These are phyloP conservation scores for Aspergillus tamarii DNA, from an alignment of 2,329 filamentous ascomycete genomes.

Conservation along the genomic window DNA sequence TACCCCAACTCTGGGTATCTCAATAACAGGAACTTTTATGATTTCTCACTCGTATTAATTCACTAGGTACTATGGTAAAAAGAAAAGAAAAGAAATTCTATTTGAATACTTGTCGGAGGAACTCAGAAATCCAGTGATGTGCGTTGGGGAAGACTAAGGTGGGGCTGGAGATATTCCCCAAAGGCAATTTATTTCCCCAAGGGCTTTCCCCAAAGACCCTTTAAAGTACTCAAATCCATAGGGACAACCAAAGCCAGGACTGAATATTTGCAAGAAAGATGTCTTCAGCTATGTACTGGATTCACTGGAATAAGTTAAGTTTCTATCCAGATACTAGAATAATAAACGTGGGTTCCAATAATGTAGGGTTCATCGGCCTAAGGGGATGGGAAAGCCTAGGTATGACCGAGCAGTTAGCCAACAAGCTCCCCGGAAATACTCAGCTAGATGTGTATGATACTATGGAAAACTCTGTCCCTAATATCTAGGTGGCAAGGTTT, in stretches of 20 bases:
- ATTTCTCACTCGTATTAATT: too few relatives aligned
- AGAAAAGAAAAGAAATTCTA: not conserved
- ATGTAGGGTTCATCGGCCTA: slow-evolving; percentile 54
- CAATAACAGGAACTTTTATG: too few relatives aligned
- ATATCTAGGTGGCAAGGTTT: not conserved
- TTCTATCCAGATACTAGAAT: not conserved
- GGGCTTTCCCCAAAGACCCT: not conserved
- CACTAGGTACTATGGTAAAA: not conserved
- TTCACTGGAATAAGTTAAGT: not conserved
- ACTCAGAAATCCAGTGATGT: not conserved
- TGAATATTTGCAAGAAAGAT: not conserved
- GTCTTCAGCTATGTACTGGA: not conserved
- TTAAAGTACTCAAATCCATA: not conserved
- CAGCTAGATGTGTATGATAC: slow-evolving; percentile 1
- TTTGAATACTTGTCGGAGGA: not conserved
- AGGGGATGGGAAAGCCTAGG: slow-evolving; percentile 59
- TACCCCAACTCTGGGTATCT: not conserved
- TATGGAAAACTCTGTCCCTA: not conserved
- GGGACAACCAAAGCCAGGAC: not conserved
- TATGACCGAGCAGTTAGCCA: slow-evolving; percentile 53
- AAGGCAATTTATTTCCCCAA: not conserved
- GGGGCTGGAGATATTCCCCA: not conserved
- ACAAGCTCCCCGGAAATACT: slow-evolving; percentile 44
- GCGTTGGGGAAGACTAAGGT: not conserved
- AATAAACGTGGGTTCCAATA: not conserved